Conservation (phyloP, 768 basidiomycete species). For the Auriscalpium vulgare region DNA sequence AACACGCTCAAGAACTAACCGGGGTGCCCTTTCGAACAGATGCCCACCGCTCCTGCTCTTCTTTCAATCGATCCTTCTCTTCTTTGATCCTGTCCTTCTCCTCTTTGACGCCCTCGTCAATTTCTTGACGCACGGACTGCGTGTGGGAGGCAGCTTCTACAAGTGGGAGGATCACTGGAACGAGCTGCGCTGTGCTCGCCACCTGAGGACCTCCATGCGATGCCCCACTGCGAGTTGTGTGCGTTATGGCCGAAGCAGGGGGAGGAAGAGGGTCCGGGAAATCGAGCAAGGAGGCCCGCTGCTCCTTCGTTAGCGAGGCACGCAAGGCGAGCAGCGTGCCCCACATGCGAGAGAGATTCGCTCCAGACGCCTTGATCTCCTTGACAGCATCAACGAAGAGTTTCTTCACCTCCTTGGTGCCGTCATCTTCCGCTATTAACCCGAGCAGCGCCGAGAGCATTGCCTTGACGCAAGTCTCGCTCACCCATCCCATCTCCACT, state of each 20-base stretch:
- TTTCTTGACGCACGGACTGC: slow-evolving; percentile 42
- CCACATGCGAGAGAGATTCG: slow-evolving; percentile 61
- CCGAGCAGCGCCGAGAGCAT: slow-evolving; percentile 56
- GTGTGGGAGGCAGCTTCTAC: slow-evolving; percentile 43
- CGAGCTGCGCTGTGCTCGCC: slow-evolving; percentile 47
- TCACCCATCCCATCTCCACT: slow-evolving; percentile 46
- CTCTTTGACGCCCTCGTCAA: slow-evolving; percentile 51
- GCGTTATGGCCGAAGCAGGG: slow-evolving; percentile 31
- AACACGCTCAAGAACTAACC: neutral
- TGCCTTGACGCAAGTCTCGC: slow-evolving; percentile 55
- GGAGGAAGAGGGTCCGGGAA: slow-evolving; percentile 58
- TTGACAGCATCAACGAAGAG: slow-evolving; percentile 39
- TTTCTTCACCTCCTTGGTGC: slow-evolving; percentile 27
- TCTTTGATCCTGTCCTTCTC: slow-evolving; percentile 46
- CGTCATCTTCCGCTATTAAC: slow-evolving; percentile 33
- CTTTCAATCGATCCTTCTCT: slow-evolving; percentile 42
- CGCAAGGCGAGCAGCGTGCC: slow-evolving; percentile 41
- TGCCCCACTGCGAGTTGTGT: slow-evolving; percentile 38
- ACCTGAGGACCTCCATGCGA: slow-evolving; percentile 22
- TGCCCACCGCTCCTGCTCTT: slow-evolving; percentile 56
- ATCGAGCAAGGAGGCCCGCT: slow-evolving; percentile 18
- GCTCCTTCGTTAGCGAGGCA: slow-evolving; percentile 15
- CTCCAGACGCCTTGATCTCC: slow-evolving; percentile 44
- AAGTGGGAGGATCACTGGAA: slow-evolving; percentile 58
- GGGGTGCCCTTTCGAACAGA: slow-evolving; percentile 21